Percentiles rank a stretch among this genome's conserved stretches.
Evolutionary conservation across 2,329 filamentous ascomycete genomes (phyloP).

Genomic region (Stemphylium lycopersici): DNA sequence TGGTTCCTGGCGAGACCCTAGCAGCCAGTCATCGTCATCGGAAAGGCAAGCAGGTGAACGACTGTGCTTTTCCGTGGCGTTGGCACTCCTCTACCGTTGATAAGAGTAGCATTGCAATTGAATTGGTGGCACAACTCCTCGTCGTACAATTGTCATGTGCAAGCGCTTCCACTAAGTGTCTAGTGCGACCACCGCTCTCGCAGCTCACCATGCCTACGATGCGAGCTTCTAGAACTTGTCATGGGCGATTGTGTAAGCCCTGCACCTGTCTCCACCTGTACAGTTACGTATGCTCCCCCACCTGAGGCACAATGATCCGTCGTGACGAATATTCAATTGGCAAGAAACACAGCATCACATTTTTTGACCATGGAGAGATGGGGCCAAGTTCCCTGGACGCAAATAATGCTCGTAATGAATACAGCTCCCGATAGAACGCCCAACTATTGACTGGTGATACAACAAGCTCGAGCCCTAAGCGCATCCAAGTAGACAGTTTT

Average conservation of each 20-base stretch:
- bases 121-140: neutral
- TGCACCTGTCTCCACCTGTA: constrained; percentile 9
- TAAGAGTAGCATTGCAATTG: neutral
- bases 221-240: constrained; percentile 19
- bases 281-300: constrained; percentile 22
- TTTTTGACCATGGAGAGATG: constrained; percentile 8
- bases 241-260: constrained; percentile 24
- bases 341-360: constrained; percentile 7
- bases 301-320: constrained; percentile 8
- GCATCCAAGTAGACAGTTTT: neutral
- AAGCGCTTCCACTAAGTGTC: no score
- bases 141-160: neutral
- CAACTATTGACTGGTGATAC: constrained; percentile 37
- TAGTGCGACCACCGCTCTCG: neutral
- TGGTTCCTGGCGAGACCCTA: constrained; percentile 29
- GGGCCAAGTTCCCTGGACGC: constrained; percentile 11
- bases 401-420: constrained; percentile 3
- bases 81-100: neutral
- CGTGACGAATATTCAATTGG: neutral
- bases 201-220: neutral
- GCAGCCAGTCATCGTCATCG: constrained; percentile 24
- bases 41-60: constrained; percentile 7
- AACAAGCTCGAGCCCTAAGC: constrained; percentile 16
- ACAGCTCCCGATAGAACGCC: constrained; percentile 34
- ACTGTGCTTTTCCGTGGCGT: constrained; percentile 2